Percentiles rank a stretch among this genome's conserved stretches.
Conservation (phyloP, 495 filamentous ascomycete species). For the Podospora didyma region DNA sequence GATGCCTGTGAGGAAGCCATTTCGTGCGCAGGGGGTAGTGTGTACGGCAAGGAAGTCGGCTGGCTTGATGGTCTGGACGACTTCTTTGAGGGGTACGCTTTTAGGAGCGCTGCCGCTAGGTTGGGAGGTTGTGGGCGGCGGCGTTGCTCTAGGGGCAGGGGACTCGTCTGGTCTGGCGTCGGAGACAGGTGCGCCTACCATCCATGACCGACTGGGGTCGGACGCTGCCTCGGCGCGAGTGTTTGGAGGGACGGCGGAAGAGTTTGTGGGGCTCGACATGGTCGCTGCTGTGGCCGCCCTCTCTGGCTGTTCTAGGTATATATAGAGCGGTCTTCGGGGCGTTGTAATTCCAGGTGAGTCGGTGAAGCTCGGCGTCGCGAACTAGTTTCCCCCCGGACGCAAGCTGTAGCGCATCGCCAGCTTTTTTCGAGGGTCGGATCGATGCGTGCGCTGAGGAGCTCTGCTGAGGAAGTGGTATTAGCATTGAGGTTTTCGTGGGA, state of each 20-base stretch:
- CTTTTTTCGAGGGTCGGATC: constrained; percentile 5
- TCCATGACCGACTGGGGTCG: constrained; percentile 12
- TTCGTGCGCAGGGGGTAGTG: constrained; percentile 77
- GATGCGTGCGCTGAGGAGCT: too few species aligned
- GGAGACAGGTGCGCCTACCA: not conserved
- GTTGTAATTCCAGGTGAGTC: too few species aligned
- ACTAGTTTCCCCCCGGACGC: not conserved
- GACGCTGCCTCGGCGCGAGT: constrained; percentile 1
- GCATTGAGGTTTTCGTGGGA: not conserved
- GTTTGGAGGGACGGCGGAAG: not conserved
- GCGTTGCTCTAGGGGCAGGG: constrained; percentile 4
- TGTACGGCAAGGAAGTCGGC: constrained; percentile 71
- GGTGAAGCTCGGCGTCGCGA: too few species aligned
- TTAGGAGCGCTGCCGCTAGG: not conserved
- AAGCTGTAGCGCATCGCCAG: constrained; percentile 14
- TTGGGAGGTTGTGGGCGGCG: not conserved
- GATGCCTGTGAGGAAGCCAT: constrained; percentile 79
- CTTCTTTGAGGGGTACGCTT: constrained; percentile 57
- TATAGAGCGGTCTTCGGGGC: too few species aligned
- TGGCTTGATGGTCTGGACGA: constrained; percentile 58
- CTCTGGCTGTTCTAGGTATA: too few species aligned
- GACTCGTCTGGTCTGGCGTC: not conserved
- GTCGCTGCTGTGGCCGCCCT: too few species aligned
- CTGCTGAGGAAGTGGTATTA: too few species aligned
- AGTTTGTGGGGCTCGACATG: not conserved